These are phyloP conservation scores for Jacaranda mimosifolia DNA, from an alignment of 257 asterid genomes.

Conservation along the genomic window DNA sequence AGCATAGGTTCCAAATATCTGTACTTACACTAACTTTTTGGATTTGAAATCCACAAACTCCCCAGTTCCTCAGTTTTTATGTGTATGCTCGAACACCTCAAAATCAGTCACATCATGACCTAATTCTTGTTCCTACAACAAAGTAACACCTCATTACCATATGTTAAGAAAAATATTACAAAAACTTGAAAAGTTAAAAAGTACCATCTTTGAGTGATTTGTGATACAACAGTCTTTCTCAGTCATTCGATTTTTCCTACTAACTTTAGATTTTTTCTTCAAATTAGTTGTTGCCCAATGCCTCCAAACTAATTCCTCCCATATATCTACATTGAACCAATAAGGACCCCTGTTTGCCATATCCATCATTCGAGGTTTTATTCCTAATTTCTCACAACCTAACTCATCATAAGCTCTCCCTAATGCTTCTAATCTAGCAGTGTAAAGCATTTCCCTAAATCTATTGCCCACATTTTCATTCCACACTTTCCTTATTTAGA, in stretches of 20 bases:
- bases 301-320: not conserved
- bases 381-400: too few species aligned
- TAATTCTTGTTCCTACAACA: too few species aligned
- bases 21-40: not conserved
- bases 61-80: not conserved
- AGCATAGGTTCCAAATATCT: too few species aligned
- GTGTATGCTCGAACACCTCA: not conserved
- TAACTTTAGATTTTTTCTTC: not conserved
- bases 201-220: not conserved
- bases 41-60: not conserved
- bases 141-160: too few species aligned
- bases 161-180: too few species aligned
- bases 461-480: too few species aligned
- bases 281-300: not conserved
- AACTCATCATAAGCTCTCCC: too few species aligned
- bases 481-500: not conserved
- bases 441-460: too few species aligned
- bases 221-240: not conserved
- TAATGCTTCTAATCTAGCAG: too few species aligned
- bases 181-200: too few species aligned
- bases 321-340: not conserved
- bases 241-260: not conserved
- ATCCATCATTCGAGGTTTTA: too few species aligned
- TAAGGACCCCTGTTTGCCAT: not conserved
- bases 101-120: too few species aligned